Evolutionary conservation across 495 filamentous ascomycete genomes (phyloP).

Genomic region (Penicillium daleae): DNA sequence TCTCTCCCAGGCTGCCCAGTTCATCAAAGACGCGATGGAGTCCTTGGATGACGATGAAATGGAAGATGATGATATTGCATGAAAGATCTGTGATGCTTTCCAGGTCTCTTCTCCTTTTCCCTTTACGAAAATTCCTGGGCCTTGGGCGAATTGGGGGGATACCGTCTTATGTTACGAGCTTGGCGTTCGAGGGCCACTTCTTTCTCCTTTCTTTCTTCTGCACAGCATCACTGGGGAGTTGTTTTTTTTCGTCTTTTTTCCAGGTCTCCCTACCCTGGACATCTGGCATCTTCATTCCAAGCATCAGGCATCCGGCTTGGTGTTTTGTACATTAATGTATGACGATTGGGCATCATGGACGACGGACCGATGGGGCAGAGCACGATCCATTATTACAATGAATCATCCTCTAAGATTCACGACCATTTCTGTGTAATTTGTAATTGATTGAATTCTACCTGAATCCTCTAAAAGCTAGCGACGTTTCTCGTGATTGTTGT

Average conservation of each 20-base stretch:
- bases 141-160: conserved; percentile 9
- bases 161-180: conserved; percentile 27
- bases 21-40: conserved; percentile 94
- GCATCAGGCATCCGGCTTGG: conserved; percentile 35
- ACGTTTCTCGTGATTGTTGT: too few relatives aligned
- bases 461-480: too few relatives aligned
- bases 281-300: conserved; percentile 30
- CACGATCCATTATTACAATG: conserved; percentile 21
- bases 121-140: conserved; percentile 12
- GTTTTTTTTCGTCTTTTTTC: conserved; percentile 30
- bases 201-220: conserved; percentile 26
- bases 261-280: conserved; percentile 20
- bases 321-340: conserved; percentile 51
- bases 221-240: conserved; percentile 50
- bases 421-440: background rate
- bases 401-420: background rate
- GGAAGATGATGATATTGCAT: conserved; percentile 65
- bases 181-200: conserved; percentile 25
- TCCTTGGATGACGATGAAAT: conserved; percentile 83
- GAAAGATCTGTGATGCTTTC: conserved; percentile 27
- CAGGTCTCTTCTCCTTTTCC: conserved; percentile 14
- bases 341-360: conserved; percentile 22
- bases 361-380: conserved; percentile 17
- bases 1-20: conserved; percentile 71
- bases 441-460: background rate